Evolutionary conservation across 2,329 filamentous ascomycete genomes (phyloP), one percentile per base, ranked within the genome.

Genomic region (Phialocephala sp.): DNA sequence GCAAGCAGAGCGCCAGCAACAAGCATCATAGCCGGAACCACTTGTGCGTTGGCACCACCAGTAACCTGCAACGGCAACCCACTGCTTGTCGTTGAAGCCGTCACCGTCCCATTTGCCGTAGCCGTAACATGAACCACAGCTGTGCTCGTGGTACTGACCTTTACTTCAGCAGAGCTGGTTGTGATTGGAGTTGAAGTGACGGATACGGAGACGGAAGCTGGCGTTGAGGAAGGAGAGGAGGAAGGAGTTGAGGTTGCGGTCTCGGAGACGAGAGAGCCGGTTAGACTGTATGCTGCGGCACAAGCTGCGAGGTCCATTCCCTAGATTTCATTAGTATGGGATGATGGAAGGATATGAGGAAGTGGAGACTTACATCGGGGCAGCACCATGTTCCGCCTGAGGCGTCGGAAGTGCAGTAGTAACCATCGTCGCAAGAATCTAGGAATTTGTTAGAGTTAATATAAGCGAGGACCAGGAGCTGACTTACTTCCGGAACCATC

Each of bases 351-450:
- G 39, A 50, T n/a, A 8, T 12, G 55, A 9, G 59, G n/a, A 52
- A 37, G 12, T 32, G 27, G n/a, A 61, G 27, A 67, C 61, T 24
- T 63, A 69, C 80, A 52, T 87, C 77, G 50, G 86, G 85, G 77
- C 87, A 90, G 80, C 87, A 90, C 80, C 84, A 84, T 39, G 87
- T 88, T 64, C 81, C 78, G 62, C 78, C 76, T 54, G 76, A 72
- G 60, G 77, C 75, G 74, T 88, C 83, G 70, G 83, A 79, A n/a
- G 85, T 82, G 79, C 88, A 90, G 80, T 85, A 89, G 80, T 84
- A 90, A 59, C 85, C 86, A 18, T 78, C 75, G 37, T 86, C 82
- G 76, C 87, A 90, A 37, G 87, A 85, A 77, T 87, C 63, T 60
- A 35, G 39, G 1, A 59, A 20, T 9, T 20, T 5, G 14, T 35